A percentile compares a stretch with the other conserved stretches of the same genome.
Conservation (phyloP, 1,284 basidiomycete species). For the Pseudozyma sp. region DNA sequence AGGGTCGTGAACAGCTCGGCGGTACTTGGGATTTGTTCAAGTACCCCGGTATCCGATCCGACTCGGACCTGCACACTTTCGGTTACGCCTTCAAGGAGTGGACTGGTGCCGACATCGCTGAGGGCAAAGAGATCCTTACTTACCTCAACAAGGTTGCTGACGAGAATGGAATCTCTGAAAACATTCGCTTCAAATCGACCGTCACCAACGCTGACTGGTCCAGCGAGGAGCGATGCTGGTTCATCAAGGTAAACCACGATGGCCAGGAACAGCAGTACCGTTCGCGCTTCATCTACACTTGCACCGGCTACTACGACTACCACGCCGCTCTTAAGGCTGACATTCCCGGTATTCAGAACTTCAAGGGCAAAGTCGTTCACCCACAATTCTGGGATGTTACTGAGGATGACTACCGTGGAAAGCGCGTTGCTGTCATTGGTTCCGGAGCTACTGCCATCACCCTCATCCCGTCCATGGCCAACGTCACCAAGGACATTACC, state of each 20-base stretch:
- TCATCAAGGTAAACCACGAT: constrained; percentile 34
- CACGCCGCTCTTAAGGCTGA: constrained; percentile 56
- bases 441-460: constrained; percentile 67
- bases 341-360: constrained; percentile 63
- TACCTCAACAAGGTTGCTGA: constrained; percentile 62
- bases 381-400: constrained; percentile 62
- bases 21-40: constrained; percentile 65
- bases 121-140: constrained; percentile 56
- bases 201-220: constrained; percentile 49
- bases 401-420: constrained; percentile 61
- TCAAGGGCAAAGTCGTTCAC: constrained; percentile 63
- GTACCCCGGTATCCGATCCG: constrained; percentile 55
- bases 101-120: constrained; percentile 59
- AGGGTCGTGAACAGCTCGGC: constrained; percentile 49
- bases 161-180: constrained; percentile 58
- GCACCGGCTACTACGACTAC: constrained; percentile 67
- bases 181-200: constrained; percentile 53
- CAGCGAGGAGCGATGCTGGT: constrained; percentile 55
- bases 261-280: constrained; percentile 44
- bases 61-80: constrained; percentile 51
- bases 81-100: constrained; percentile 58
- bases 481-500: constrained; percentile 59
- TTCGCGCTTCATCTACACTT: constrained; percentile 53
- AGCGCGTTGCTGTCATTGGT: constrained; percentile 66
- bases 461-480: constrained; percentile 60